Evolutionary conservation across 352 stramenopile genomes (phyloP).

Genomic region (Pythium aristosporum): DNA sequence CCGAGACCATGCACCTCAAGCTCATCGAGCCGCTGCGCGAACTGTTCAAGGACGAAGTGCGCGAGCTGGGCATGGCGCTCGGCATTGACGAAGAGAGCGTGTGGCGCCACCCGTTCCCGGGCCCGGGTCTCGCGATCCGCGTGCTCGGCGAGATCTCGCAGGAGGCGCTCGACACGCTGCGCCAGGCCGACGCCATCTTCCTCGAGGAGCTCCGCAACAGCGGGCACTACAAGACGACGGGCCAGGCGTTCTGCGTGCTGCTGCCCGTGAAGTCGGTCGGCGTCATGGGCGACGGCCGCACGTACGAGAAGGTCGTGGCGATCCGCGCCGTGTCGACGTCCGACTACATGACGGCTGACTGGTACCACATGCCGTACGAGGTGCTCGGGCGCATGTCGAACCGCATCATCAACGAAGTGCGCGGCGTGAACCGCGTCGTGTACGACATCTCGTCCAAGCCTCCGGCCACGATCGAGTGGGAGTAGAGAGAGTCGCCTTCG

Average conservation of each 20-base stretch:
- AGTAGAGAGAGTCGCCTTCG: slow-evolving; percentile 65
- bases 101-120: slow-evolving; percentile 99
- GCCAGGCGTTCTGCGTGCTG: slow-evolving; percentile 98
- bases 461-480: slow-evolving; percentile 99
- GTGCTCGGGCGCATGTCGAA: slow-evolving; percentile 96
- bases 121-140: slow-evolving; percentile 97
- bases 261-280: slow-evolving; percentile 97
- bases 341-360: slow-evolving; percentile 99
- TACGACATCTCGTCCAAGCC: slow-evolving; percentile 99
- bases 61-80: slow-evolving; percentile 95
- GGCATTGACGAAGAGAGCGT: slow-evolving; percentile 97
- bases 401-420: slow-evolving; percentile 99
- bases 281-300: slow-evolving; percentile 98
- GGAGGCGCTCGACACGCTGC: slow-evolving; percentile 94
- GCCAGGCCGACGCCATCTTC: slow-evolving; percentile 97
- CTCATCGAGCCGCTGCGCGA: slow-evolving; percentile 98
- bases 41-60: slow-evolving; percentile 99
- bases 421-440: slow-evolving; percentile 98
- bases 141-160: slow-evolving; percentile 96
- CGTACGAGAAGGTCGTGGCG: slow-evolving; percentile 95
- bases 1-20: slow-evolving; percentile 98
- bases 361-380: slow-evolving; percentile 99
- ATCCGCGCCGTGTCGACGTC: slow-evolving; percentile 98
- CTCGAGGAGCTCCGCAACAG: slow-evolving; percentile 96
- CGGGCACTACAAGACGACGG: slow-evolving; percentile 98